Evolutionary conservation across 2,329 filamentous ascomycete genomes (phyloP), one percentile per base, ranked within the genome.

Genomic region (Diaporthe vaccinii): DNA sequence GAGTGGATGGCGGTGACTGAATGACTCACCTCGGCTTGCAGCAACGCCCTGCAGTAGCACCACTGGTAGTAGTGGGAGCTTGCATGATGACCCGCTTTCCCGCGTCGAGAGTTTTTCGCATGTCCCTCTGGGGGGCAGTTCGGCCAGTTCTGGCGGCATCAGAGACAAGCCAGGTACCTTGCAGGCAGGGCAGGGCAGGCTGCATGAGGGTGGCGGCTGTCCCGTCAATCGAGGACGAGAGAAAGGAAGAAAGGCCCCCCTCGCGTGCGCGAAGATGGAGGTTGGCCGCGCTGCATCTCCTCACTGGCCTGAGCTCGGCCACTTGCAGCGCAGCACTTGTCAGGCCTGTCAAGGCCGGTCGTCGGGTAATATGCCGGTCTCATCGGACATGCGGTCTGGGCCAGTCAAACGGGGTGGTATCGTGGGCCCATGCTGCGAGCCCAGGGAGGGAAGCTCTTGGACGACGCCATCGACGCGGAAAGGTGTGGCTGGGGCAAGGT

Each of bases 1-100:
- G 76, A 77, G 71, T 77, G 76, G 76, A 73, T 77, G 76, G 74
- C 71, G 74, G 76, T 77, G 76, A 77, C 74, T 69, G 58, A 74
- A 70, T 76, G 75, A 76, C 69, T 76, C 75, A 76, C 75, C 75
- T 75, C 62, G 75, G 69, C 73, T 39, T 73, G 75, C 73, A 75
- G 69, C 61, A 65, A 65, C 73, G 75, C 62, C 75, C 73, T 76
- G 75, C 75, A 76, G 75, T 75, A 76, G 75, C 73, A 73, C 71
- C 71, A 73, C 46, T 55, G 49, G 51, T 46, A 41, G 65, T n/a
- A 69, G n/a, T 71, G 68, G 68, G 39, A 58, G 51, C 68, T 28
- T 62, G 75, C 75, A 74, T 76, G 68, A 61, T 36, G 70, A 46
- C 73, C 75, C 75, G 70, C 62, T 75, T 75, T 73, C 62, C 49